Conservation (phyloP, 371 early-diverging fungal species). For the Mucor ambiguus region DNA sequence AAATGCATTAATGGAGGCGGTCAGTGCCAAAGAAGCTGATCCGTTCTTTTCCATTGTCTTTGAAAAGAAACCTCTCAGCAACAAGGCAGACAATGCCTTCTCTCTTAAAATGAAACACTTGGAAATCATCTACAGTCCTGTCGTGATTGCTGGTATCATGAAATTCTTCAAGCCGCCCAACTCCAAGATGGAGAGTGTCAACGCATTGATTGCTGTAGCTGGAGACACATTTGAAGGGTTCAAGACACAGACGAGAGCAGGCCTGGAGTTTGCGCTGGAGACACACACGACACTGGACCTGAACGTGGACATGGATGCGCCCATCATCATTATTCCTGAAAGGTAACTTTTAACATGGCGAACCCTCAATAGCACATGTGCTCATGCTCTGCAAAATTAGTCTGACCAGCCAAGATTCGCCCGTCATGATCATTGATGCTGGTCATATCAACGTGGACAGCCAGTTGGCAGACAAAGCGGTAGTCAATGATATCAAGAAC, state of each 20-base stretch:
- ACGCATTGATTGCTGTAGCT: slow-evolving; percentile 66
- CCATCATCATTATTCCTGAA: slow-evolving; percentile 84
- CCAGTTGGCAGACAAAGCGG: slow-evolving; percentile 64
- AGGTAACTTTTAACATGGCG: no score
- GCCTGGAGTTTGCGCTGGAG: slow-evolving; percentile 78
- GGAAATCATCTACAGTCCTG: slow-evolving; percentile 79
- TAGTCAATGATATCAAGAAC: slow-evolving; percentile 58
- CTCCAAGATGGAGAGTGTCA: slow-evolving; percentile 59
- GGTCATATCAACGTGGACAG: slow-evolving; percentile 80
- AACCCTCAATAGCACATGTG: no score
- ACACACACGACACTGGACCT: slow-evolving; percentile 78
- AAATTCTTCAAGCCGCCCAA: slow-evolving; percentile 76
- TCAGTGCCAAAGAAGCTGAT: slow-evolving; percentile 6
- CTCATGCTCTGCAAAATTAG: slow-evolving; percentile 1
- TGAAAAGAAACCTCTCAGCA: slow-evolving; percentile 74
- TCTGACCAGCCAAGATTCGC: slow-evolving; percentile 41
- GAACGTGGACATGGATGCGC: slow-evolving; percentile 84
- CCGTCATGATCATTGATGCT: slow-evolving; percentile 76
- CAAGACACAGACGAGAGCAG: slow-evolving; percentile 75
- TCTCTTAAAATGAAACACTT: slow-evolving; percentile 75
- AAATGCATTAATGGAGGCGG: not conserved
- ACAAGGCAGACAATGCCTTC: slow-evolving; percentile 76
- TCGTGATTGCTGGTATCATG: slow-evolving; percentile 61
- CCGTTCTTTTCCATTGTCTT: slow-evolving; percentile 74
- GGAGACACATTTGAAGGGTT: slow-evolving; percentile 75